Evolutionary conservation across 2,329 filamentous ascomycete species (phyloP).

Genomic region (Cladosporium sp.): DNA sequence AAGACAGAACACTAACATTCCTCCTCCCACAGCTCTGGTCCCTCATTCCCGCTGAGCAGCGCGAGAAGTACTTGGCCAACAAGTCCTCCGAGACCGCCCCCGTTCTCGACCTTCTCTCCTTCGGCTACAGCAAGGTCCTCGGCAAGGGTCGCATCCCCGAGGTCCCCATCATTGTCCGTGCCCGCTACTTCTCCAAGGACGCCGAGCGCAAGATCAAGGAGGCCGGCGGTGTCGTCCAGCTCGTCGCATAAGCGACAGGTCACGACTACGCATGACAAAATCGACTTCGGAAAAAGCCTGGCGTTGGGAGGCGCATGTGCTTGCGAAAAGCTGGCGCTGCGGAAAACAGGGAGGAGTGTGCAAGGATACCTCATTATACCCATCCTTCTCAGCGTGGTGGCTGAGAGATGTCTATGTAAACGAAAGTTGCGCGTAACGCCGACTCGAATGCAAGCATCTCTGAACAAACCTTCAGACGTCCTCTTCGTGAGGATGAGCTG

Average conservation of each 20-base stretch:
- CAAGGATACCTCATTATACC: conserved; percentile 19
- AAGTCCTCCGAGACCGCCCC: conserved; percentile 91
- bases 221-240: conserved; percentile 92
- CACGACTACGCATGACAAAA: conserved; percentile 7
- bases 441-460: conserved; percentile 47
- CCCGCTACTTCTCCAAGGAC: conserved; percentile 91
- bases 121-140: conserved; percentile 98
- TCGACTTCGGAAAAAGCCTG: conserved; percentile 9
- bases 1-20: conserved; percentile 2
- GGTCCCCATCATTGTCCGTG: conserved; percentile 90
- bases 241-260: conserved; percentile 72
- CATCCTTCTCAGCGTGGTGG: conserved; percentile 49
- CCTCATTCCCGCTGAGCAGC: conserved; percentile 87
- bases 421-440: conserved; percentile 38
- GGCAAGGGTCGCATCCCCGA: conserved; percentile 96
- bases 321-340: conserved; percentile 15
- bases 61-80: conserved; percentile 84
- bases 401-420: conserved; percentile 49
- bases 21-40: conserved; percentile 73
- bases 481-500: conserved; percentile 19
- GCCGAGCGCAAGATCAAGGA: conserved; percentile 99
- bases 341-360: conserved; percentile 18
- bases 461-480: conserved; percentile 51
- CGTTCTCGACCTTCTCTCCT: conserved; percentile 94
- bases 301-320: conserved; percentile 15